These are phyloP conservation scores for Dentipellis fragilis DNA, from an alignment of 768 basidiomycete genomes.

Conservation along the genomic window DNA sequence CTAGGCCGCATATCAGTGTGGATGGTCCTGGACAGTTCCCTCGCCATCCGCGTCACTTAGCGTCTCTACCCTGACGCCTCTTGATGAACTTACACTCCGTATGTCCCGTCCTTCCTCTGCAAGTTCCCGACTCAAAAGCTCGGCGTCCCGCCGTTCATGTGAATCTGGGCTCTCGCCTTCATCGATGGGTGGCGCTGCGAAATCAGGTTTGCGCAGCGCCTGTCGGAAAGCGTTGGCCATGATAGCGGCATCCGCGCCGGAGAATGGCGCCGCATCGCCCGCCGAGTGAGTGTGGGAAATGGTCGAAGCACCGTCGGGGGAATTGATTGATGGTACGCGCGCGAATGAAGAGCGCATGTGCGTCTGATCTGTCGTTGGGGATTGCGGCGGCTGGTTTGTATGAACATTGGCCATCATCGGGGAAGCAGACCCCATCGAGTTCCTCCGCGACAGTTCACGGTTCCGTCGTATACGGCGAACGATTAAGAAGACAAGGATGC, in stretches of 20 bases:
- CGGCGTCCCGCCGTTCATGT: constrained; percentile 25
- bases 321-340: constrained; percentile 22
- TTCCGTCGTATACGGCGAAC: constrained; percentile 51
- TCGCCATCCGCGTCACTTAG: constrained; percentile 40
- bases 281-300: constrained; percentile 51
- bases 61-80: constrained; percentile 73
- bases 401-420: constrained; percentile 76
- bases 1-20: constrained; percentile 4
- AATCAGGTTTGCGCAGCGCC: constrained; percentile 83
- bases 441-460: constrained; percentile 46
- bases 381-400: constrained; percentile 34
- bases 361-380: constrained; percentile 35
- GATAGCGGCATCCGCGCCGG: constrained; percentile 80
- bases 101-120: constrained; percentile 89
- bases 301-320: constrained; percentile 61
- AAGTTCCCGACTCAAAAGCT: constrained; percentile 60
- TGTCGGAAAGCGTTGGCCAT: constrained; percentile 90
- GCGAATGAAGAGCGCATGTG: constrained; percentile 16
- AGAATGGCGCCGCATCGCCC: constrained; percentile 63
- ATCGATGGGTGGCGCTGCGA: constrained; percentile 57
- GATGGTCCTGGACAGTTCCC: constrained; percentile 16
- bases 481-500: constrained; percentile 63
- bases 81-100: constrained; percentile 68
- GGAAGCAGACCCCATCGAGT: constrained; percentile 69
- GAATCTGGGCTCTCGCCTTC: constrained; percentile 59